A percentile compares a stretch with the other conserved stretches of the same genome.
These are phyloP conservation scores for Artemisia annua DNA, from an alignment of 129 eudicot genomes.

Conservation along the genomic window DNA sequence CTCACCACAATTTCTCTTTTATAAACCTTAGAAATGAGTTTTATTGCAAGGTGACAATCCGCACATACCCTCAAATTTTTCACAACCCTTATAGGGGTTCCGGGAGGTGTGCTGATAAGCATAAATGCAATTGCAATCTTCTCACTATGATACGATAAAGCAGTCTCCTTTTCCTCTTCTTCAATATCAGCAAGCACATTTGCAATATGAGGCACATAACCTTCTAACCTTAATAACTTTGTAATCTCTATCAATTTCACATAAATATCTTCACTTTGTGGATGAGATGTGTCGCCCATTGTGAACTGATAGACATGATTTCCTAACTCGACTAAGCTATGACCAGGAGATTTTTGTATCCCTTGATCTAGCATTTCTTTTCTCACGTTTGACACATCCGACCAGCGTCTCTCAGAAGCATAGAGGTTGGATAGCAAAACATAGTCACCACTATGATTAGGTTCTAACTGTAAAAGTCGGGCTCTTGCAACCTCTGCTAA, in stretches of 20 bases:
- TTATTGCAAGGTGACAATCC: conserved; percentile 81
- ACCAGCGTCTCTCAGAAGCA: conserved; percentile 87
- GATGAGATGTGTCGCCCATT: conserved; percentile 81
- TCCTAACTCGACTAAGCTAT: conserved; percentile 79
- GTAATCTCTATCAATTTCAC: conserved; percentile 67
- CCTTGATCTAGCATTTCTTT: conserved; percentile 65
- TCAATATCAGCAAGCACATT: conserved; percentile 88
- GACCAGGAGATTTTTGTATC: conserved; percentile 74
- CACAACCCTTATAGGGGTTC: conserved; percentile 63
- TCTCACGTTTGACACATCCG: conserved; percentile 72
- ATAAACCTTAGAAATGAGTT: conserved; percentile 70
- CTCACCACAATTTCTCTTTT: conserved; percentile 81
- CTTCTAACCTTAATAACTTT: conserved; percentile 63
- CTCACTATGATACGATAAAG: conserved; percentile 83
- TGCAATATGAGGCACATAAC: conserved; percentile 72
- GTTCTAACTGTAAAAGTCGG: conserved; percentile 61
- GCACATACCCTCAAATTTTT: conserved; percentile 88
- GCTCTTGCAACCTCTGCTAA: conserved; percentile 69
- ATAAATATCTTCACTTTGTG: conserved; percentile 65
- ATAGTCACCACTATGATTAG: conserved; percentile 85
- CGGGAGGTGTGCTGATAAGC: conserved; percentile 65
- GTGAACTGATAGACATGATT: conserved; percentile 64
- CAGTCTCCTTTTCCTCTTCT: conserved; percentile 96
- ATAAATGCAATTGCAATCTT: conserved; percentile 95
- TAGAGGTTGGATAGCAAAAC: conserved; percentile 86